These are phyloP conservation scores for Fistulina hepatica DNA, from an alignment of 1,284 basidiomycete species.

Conservation along the genomic window DNA sequence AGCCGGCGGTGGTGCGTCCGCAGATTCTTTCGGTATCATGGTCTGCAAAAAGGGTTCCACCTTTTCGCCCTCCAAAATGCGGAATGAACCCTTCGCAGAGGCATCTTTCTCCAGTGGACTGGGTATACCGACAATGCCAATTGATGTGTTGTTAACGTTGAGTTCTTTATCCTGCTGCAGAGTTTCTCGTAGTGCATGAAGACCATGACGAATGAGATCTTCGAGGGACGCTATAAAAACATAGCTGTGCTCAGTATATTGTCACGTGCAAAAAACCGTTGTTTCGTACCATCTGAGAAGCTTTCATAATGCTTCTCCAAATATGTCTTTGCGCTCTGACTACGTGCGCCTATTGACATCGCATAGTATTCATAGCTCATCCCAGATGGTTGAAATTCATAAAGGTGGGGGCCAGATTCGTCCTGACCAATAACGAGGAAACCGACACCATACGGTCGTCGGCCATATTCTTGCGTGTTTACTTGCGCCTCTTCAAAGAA, in stretches of 20 bases:
- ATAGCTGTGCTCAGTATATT: too few species aligned
- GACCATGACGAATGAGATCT: slow-evolving; percentile 81
- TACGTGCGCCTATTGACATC: slow-evolving; percentile 96
- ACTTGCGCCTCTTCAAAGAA: slow-evolving; percentile 81
- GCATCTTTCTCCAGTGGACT: slow-evolving; percentile 46
- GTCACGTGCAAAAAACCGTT: too few species aligned
- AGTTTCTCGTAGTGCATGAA: slow-evolving; percentile 89
- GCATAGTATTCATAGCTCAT: slow-evolving; percentile 98
- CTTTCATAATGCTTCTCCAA: slow-evolving; percentile 88
- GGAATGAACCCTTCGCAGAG: slow-evolving; percentile 49
- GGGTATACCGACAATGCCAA: slow-evolving; percentile 77
- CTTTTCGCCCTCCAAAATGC: slow-evolving; percentile 69
- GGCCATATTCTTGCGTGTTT: slow-evolving; percentile 98
- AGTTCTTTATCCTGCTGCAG: slow-evolving; percentile 96
- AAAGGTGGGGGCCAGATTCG: slow-evolving; percentile 91
- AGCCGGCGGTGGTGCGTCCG: slow-evolving; percentile 19
- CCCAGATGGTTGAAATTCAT: slow-evolving; percentile 96
- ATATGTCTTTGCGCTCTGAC: slow-evolving; percentile 98
- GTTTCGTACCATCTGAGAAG: slow-evolving; percentile 77
- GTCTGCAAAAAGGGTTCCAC: slow-evolving; percentile 62
- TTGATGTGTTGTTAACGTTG: slow-evolving; percentile 83
- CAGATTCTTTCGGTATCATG: slow-evolving; percentile 55
- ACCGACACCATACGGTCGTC: slow-evolving; percentile 96
- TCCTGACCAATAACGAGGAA: slow-evolving; percentile 97
- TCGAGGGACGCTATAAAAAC: slow-evolving; percentile 57